Evolutionary conservation across 257 asterid species (phyloP), one percentile per base, ranked within the genome.

Genomic region (Coffea canephora): DNA sequence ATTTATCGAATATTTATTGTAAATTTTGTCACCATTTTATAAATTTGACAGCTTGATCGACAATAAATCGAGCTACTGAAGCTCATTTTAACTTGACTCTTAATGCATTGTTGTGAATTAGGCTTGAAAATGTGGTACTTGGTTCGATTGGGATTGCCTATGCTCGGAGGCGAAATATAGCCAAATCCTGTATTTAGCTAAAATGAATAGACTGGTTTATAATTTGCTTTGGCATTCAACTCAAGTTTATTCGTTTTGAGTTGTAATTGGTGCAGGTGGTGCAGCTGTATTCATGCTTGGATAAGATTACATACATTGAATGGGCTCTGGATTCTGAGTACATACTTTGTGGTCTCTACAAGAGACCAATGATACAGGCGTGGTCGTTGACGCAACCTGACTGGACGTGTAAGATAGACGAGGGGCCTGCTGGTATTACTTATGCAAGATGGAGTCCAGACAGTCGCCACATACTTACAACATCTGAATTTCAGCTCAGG

Each of bases 391-490:
- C 90, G 11, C 98, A 96, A 75, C 99, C 98, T 0, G 99, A 96
- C 62, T 96, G 99, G 98, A 96, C 98, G n/a, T 94, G 99, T 83
- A 96, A 96, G 84, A 94, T 94, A 85, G 98, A 95, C 66, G 99
- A 96, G 89, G 99, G 98, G 2, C 90, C 93, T 41, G 99, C 99
- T 21, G 99, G 99, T 57, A 92, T 94, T 83, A 85, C 97, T 54
- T 94, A 92, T 79, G 99, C 99, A 4, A 91, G 97, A 92, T 96
- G 99, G 99, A 94, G 99, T 84, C 99, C 99, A 9, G 99, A 96
- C 78, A 96, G 99, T 84, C 95, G 99, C 70, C 99, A 96, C 90
- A 96, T 96, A 88, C 96, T 96, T 59, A 96, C 99, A 57, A 94
- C 99, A 36, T 94, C 99, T 18, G 99, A 96, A 61, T 96, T 96